Evolutionary conservation across 345 rosid species (phyloP), one percentile per base, ranked within the genome.

Genomic region (Isatis tinctoria): DNA sequence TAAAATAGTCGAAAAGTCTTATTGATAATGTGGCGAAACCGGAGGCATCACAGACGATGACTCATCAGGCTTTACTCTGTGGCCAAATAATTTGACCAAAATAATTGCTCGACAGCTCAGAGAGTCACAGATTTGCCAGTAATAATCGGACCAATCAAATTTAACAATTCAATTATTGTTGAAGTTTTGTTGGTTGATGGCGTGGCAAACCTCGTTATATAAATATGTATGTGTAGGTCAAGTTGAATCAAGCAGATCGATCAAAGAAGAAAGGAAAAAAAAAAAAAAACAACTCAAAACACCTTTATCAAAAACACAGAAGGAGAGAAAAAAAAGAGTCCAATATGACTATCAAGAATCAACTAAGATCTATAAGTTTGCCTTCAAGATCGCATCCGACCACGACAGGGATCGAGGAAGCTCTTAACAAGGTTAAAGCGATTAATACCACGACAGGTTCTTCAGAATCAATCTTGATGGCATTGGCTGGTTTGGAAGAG

Each of bases 371-470:
- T n/a, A 77, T 85, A 22, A 92, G 96, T 74, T 80, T 90, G 66
- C 91, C 96, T 57, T 76, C 92, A 52, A 87, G 91, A 48, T 81
- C 90, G 53, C 93, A 93, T 81, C 96, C 92, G 8, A 78, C 66
- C 48, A 87, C 88, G 16, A 39, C 63, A 6, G 72, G 16, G 33
- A 51, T 83, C 4, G 85, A 85, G 68, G 87, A 86, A 60, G 87
- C 79, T 85, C 79, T 87, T 43, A 53, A 54, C 81, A 85, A 82
- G 81, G 74, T 90, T 40, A 80, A 75, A 44, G 17, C 60, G 12
- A 67, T 64, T 70, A 87, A 75, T 35, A 69, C 72, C 4, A 54
- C 85, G 18, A 30, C 79, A 1, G 62, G 77, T 14, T 65, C 85
- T 33, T 79, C 85, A 10, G 72, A 76, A 30, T 81, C 85, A 4